These are phyloP conservation scores for Pichia membranifaciens DNA, from an alignment of 805 yeast species.

Conservation along the genomic window DNA sequence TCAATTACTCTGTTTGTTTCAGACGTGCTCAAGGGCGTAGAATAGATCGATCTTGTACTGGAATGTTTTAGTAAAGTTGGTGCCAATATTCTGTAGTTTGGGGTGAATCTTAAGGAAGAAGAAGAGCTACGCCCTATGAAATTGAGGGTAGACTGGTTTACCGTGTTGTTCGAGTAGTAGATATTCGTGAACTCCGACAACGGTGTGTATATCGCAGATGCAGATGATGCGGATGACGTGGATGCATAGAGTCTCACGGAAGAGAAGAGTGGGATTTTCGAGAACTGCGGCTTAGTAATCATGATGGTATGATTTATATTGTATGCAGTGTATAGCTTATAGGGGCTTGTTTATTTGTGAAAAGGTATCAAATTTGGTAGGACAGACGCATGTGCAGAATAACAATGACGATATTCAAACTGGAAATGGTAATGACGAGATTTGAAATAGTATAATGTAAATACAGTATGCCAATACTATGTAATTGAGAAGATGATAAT, in stretches of 20 bases:
- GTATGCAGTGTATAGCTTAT: no score
- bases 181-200: not conserved
- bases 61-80: not conserved
- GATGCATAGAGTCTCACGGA: not conserved
- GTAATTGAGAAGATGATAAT: no score
- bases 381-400: no score
- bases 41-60: slow-evolving; percentile 4
- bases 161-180: slow-evolving; percentile 19
- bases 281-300: not conserved
- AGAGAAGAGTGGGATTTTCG: not conserved
- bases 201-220: not conserved
- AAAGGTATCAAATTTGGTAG: no score
- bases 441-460: no score
- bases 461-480: no score
- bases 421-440: no score
- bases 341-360: no score
- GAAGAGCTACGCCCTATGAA: slow-evolving; percentile 1
- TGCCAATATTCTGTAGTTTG: slow-evolving; percentile 22
- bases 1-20: not conserved
- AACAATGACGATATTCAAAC: no score
- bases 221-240: no score
- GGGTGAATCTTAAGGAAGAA: slow-evolving; percentile 17
- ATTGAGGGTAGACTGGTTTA: slow-evolving; percentile 10
- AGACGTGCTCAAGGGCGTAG: slow-evolving; percentile 1
- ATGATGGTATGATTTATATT: not conserved